Conservation (phyloP, 805 yeast species). For the Saccharomycopsis capsularis region DNA sequence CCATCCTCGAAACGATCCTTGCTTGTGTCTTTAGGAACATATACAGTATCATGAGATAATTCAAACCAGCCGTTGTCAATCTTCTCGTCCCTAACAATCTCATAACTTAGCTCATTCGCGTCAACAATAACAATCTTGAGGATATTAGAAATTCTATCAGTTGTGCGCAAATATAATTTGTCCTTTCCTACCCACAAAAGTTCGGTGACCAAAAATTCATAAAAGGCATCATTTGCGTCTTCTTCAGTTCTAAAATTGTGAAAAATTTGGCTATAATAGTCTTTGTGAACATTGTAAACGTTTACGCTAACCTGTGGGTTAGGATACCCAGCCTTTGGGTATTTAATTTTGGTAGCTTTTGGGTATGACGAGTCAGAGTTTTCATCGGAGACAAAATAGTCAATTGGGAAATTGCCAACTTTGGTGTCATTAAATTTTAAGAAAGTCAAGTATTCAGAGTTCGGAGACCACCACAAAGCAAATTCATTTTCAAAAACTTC, state of each 20-base stretch:
- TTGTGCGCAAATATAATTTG: constrained; percentile 46
- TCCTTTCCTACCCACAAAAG: constrained; percentile 60
- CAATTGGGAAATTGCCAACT: constrained; percentile 42
- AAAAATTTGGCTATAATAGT: constrained; percentile 35
- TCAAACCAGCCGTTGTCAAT: constrained; percentile 63
- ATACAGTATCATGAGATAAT: constrained; percentile 55
- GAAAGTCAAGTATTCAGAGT: constrained; percentile 48
- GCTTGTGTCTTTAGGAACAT: constrained; percentile 44
- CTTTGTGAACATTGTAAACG: constrained; percentile 33
- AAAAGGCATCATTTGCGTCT: no score
- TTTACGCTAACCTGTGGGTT: constrained; percentile 51
- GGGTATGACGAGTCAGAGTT: constrained; percentile 40
- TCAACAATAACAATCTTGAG: constrained; percentile 51
- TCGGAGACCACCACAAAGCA: constrained; percentile 86
- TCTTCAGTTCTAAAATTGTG: constrained; percentile 33
- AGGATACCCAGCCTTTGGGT: constrained; percentile 66
- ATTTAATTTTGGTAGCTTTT: constrained; percentile 38
- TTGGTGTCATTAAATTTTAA: constrained; percentile 52
- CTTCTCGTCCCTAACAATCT: constrained; percentile 42
- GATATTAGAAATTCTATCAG: constrained; percentile 62
- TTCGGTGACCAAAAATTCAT: constrained; percentile 53
- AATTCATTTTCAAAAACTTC: constrained; percentile 68
- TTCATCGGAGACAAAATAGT: constrained; percentile 34
- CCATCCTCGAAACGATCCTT: constrained; percentile 48
- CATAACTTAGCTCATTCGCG: constrained; percentile 32